These are phyloP conservation scores for Populus tremula DNA, from an alignment of 345 rosid species.

Conservation along the genomic window DNA sequence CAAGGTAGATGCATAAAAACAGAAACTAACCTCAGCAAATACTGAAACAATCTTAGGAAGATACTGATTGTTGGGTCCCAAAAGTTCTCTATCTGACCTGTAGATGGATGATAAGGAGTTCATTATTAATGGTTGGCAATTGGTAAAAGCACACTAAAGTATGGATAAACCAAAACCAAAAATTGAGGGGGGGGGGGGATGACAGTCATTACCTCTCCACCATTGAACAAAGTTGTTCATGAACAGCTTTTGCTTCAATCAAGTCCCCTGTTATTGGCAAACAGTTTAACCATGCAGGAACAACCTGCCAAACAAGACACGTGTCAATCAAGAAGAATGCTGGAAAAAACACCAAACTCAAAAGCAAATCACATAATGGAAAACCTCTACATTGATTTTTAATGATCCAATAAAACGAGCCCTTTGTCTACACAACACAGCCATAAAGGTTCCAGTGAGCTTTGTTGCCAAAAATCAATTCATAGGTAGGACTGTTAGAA, in stretches of 20 bases:
- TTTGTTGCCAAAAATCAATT: neutral
- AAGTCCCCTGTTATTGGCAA: slow-evolving; percentile 87
- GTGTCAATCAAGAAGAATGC: neutral
- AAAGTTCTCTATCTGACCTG: slow-evolving; percentile 84
- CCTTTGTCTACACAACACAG: neutral
- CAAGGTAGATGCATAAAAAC: neutral
- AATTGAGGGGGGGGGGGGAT: neutral
- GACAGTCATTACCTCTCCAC: slow-evolving; percentile 66
- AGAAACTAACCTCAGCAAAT: slow-evolving; percentile 79
- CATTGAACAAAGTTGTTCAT: slow-evolving; percentile 94
- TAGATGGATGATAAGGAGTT: slow-evolving; percentile 6
- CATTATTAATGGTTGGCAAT: slow-evolving; percentile 5
- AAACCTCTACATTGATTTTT: neutral
- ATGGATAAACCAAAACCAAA: neutral
- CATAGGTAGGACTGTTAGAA: neutral
- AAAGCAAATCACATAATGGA: neutral
- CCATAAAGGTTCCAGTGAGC: neutral
- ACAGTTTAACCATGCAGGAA: slow-evolving; percentile 99
- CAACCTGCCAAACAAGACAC: slow-evolving; percentile 47
- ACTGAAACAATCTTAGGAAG: slow-evolving; percentile 85
- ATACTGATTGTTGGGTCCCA: slow-evolving; percentile 84
- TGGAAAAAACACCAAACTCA: neutral
- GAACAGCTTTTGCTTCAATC: slow-evolving; percentile 96
- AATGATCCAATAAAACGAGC: neutral
- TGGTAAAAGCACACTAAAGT: neutral